Evolutionary conservation across 805 yeast genomes (phyloP).

Genomic region (Dipodascus geniculatus): DNA sequence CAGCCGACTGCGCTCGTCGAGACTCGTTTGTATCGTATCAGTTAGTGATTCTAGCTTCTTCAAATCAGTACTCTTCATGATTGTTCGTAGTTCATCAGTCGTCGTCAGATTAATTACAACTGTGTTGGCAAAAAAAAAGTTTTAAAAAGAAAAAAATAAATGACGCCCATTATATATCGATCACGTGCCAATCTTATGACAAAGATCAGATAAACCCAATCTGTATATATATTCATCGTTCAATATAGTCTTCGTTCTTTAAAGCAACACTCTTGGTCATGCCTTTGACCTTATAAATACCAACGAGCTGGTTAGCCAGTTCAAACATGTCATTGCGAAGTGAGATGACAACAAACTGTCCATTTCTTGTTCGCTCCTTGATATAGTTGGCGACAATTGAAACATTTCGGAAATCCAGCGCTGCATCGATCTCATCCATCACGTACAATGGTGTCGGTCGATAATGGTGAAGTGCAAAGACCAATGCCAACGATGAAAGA

Average conservation of each 20-base stretch:
- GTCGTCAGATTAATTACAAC: not conserved
- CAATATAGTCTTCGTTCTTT: conserved; percentile 41
- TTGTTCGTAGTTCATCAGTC: not conserved
- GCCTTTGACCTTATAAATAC: conserved; percentile 86
- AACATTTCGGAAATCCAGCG: conserved; percentile 91
- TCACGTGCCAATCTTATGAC: not conserved
- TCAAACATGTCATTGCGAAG: conserved; percentile 97
- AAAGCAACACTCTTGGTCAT: conserved; percentile 79
- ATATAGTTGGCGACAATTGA: conserved; percentile 96
- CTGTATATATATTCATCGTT: conserved; percentile 5
- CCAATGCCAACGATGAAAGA: conserved; percentile 84
- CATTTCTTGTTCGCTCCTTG: conserved; percentile 89
- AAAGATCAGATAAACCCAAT: conserved; percentile 1
- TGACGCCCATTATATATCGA: not conserved
- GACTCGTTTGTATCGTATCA: conserved; percentile 22
- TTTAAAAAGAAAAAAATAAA: not conserved
- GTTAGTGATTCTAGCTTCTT: conserved; percentile 17
- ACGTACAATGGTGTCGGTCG: conserved; percentile 96
- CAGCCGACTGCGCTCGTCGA: conserved; percentile 23
- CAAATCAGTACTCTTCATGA: not conserved
- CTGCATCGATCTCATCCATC: conserved; percentile 99
- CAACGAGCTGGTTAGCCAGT: conserved; percentile 85
- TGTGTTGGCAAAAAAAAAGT: not conserved
- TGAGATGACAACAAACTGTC: conserved; percentile 92
- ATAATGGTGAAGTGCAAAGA: conserved; percentile 89